These are phyloP conservation scores for Heritiera fomes DNA, from an alignment of 345 rosid genomes.

Conservation along the genomic window DNA sequence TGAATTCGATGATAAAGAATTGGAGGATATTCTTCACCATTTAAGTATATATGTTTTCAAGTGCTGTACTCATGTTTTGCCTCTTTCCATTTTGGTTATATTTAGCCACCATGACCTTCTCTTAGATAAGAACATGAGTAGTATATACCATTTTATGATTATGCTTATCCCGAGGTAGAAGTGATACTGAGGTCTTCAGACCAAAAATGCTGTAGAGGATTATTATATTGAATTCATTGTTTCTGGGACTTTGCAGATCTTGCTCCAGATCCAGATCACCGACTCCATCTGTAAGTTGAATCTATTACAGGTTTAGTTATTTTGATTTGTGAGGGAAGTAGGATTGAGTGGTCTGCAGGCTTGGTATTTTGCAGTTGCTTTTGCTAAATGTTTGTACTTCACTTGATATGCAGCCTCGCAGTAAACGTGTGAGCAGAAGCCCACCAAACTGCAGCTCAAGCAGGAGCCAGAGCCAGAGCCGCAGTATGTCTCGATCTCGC, in stretches of 20 bases:
- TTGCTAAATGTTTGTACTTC: background rate
- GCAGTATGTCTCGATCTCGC: conserved; percentile 32
- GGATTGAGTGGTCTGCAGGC: background rate
- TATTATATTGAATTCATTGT: conserved; percentile 27
- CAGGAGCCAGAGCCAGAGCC: conserved; percentile 27
- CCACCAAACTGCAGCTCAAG: conserved; percentile 21
- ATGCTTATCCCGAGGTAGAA: conserved; percentile 30
- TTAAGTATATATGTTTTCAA: background rate
- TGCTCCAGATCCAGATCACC: conserved; percentile 61
- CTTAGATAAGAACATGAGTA: conserved; percentile 18
- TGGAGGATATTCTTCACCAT: background rate
- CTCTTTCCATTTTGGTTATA: conserved; percentile 20
- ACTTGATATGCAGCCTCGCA: conserved; percentile 27
- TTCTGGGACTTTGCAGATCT: conserved; percentile 59
- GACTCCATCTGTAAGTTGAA: conserved; percentile 57
- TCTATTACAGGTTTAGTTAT: background rate
- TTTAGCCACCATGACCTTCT: conserved; percentile 11
- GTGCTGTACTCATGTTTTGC: conserved; percentile 5
- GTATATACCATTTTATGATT: conserved; percentile 27
- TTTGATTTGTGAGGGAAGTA: background rate
- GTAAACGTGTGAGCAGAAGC: conserved; percentile 30
- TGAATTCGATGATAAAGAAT: conserved; percentile 22
- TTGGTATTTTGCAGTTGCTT: background rate
- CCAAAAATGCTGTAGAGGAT: conserved; percentile 26
- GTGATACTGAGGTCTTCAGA: conserved; percentile 22